Conservation (phyloP, 257 asterid genomes). For the Oldenlandia corymbosa region DNA sequence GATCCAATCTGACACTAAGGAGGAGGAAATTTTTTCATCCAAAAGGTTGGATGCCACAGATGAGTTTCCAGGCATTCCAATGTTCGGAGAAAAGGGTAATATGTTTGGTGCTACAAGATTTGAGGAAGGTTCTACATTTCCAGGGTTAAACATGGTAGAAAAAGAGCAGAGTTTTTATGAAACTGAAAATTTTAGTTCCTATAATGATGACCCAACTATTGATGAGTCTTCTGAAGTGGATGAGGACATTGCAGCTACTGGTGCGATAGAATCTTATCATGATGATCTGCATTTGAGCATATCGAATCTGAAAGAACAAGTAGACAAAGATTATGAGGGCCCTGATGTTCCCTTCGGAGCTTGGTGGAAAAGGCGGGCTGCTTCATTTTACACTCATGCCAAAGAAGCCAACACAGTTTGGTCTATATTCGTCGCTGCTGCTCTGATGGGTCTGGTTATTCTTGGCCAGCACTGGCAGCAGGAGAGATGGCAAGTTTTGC, state of each 20-base stretch:
- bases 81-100: conserved; percentile 34
- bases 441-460: conserved; percentile 83
- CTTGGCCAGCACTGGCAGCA: conserved; percentile 83
- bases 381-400: conserved; percentile 58
- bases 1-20: conserved; percentile 28
- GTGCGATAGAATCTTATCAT: conserved; percentile 26
- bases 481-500: conserved; percentile 71
- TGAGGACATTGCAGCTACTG: conserved; percentile 32
- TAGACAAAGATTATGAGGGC: conserved; percentile 35
- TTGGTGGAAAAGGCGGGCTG: conserved; percentile 85
- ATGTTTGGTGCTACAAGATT: conserved; percentile 30
- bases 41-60: conserved; percentile 31
- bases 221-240: conserved; percentile 26
- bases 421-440: conserved; percentile 81
- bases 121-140: conserved; percentile 29
- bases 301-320: conserved; percentile 25
- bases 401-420: conserved; percentile 79
- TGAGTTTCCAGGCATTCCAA: conserved; percentile 34
- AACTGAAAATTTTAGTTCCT: conserved; percentile 34
- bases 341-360: conserved; percentile 71
- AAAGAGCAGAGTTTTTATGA: conserved; percentile 43
- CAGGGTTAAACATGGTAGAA: conserved; percentile 31
- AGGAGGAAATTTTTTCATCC: conserved; percentile 27
- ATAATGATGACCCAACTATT: conserved; percentile 29
- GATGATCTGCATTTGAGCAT: conserved; percentile 28